Conservation (phyloP, 805 yeast genomes). For the Suhomyces pyralidae region DNA sequence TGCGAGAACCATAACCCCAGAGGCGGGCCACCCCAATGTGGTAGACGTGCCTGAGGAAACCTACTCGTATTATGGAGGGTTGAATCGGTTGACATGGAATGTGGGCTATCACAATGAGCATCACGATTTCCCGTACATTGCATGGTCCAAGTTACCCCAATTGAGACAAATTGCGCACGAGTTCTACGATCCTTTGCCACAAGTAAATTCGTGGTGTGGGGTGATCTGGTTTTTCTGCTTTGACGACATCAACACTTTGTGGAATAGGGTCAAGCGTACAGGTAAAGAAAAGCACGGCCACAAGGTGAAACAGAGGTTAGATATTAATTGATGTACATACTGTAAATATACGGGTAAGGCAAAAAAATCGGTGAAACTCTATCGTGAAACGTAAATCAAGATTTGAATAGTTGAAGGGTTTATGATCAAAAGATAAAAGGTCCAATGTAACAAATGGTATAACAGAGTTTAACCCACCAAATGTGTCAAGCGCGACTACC, state of each 20-base stretch:
- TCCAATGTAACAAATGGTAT: too few species aligned
- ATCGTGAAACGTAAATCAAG: too few species aligned
- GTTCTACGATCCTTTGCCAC: conserved; percentile 78
- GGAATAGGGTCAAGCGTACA: conserved; percentile 76
- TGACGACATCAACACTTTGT: conserved; percentile 64
- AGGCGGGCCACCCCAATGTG: neutral
- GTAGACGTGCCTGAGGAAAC: conserved; percentile 65
- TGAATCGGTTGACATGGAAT: conserved; percentile 81
- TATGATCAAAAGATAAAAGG: too few species aligned
- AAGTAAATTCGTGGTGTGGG: conserved; percentile 73
- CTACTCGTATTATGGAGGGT: conserved; percentile 79
- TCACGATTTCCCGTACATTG: conserved; percentile 91
- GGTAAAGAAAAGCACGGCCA: conserved; percentile 36
- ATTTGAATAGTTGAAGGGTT: too few species aligned
- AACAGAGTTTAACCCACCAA: too few species aligned
- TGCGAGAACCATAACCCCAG: conserved; percentile 20
- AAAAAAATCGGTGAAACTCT: neutral
- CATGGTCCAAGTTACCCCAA: conserved; percentile 78
- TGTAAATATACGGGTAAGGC: neutral
- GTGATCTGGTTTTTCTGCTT: conserved; percentile 71
- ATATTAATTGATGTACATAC: conserved; percentile 2
- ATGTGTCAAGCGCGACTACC: neutral
- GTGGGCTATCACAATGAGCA: conserved; percentile 95
- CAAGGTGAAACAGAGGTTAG: conserved; percentile 16
- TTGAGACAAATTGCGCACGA: conserved; percentile 69